These are phyloP conservation scores for Agrocybe pediades DNA, from an alignment of 768 basidiomycete species.

Conservation along the genomic window DNA sequence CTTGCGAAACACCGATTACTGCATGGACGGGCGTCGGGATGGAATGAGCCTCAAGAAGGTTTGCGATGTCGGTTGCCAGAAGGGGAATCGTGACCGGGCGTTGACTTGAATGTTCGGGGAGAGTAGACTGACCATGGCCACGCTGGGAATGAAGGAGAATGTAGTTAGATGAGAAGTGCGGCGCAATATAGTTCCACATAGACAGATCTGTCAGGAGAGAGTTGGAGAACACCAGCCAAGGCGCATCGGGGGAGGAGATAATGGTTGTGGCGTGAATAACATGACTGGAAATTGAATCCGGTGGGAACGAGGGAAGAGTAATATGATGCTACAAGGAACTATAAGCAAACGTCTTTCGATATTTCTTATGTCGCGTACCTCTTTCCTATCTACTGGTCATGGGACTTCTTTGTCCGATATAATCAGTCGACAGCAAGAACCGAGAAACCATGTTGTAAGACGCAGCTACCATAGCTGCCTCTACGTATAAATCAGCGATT, in stretches of 20 bases:
- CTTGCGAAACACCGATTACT: slow-evolving; percentile 58
- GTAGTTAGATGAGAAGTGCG: slow-evolving; percentile 45
- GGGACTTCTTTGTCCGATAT: slow-evolving; percentile 45
- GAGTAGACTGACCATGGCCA: slow-evolving; percentile 49
- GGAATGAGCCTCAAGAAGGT: slow-evolving; percentile 33
- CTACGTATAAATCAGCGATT: slow-evolving; percentile 51
- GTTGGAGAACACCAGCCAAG: slow-evolving; percentile 55
- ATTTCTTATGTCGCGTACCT: too few species aligned
- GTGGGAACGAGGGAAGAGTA: slow-evolving; percentile 32
- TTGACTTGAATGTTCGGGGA: slow-evolving; percentile 21
- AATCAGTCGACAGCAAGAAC: slow-evolving; percentile 60
- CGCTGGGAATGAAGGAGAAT: slow-evolving; percentile 53
- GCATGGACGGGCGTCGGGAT: slow-evolving; percentile 42
- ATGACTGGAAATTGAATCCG: slow-evolving; percentile 23
- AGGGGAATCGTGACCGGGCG: slow-evolving; percentile 40
- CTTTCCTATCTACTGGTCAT: slow-evolving; percentile 49
- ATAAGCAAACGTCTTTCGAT: slow-evolving; percentile 1
- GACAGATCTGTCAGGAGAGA: slow-evolving; percentile 48
- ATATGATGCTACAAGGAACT: slow-evolving; percentile 51
- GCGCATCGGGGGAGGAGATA: slow-evolving; percentile 37
- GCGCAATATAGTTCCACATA: slow-evolving; percentile 50
- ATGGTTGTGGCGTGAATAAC: slow-evolving; percentile 45
- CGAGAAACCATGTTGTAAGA: slow-evolving; percentile 73
- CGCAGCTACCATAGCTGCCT: slow-evolving; percentile 53
- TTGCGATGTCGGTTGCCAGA: slow-evolving; percentile 46